Base-by-base conservation (phyloP, 768 basidiomycete species). In the Hirschioporus abietinus region DNA sequence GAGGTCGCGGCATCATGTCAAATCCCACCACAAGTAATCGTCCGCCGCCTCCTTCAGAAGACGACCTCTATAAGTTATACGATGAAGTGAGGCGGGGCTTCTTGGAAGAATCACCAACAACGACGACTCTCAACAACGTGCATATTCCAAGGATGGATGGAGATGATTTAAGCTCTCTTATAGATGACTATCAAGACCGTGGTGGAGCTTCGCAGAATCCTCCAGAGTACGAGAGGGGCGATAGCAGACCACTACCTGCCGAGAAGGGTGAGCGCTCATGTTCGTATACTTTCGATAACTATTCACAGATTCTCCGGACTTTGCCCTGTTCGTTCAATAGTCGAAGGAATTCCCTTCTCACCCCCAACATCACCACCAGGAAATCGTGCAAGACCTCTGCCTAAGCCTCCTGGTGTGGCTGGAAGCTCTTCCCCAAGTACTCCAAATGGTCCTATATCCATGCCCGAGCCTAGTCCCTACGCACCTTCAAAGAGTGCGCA, bases 51-150 rank as follows among this genome's bases (percentile, higher is more conserved):
- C 85, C 88, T 3, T 84, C 84, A 52, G 90, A 91, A 68, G 86
- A 87, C 71, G 90, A 91, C 72, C 82, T 92, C 5, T 88, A 90
- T 70, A 81, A 83, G 66, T 83, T 92, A 59, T 92, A 91, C 75
- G 84, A 91, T 69, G 88, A 90, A 74, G 90, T 92, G 24, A 88
- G 88, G 80, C 85, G 84, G 60, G 85, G 84, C 30, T 92, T 90
- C 71, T 76, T 81, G 34, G 86, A 89, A 63, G 82, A 83, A 70
- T 76, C 82, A 0, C 75, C 77, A 30, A 68, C 75, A 52, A 63
- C 60, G 12, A 26, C 64, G 15, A 61, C 58, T 5, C 59, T 59
- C 6, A 30, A 61, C 60, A 24, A 61, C 30, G 25, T 34, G 24
- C 30, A 61, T 34, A 25, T 34, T 25, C 60, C 60, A 61, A 12